Conservation (phyloP, 2,329 filamentous ascomycete species). For the Fusarium xyrophilum region DNA sequence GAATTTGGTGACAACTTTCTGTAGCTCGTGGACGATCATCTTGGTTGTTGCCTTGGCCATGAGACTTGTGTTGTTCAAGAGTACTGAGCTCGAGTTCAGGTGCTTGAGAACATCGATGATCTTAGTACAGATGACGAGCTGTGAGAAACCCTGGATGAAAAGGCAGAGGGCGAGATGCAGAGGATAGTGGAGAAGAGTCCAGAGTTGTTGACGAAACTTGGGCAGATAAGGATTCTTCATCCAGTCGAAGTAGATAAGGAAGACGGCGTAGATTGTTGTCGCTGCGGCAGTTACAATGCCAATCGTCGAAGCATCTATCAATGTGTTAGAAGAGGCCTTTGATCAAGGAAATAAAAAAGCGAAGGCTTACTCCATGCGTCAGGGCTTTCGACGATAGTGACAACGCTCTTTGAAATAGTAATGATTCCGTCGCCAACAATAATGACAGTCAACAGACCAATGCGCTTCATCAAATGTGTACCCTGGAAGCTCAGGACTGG, state of each 20-base stretch:
- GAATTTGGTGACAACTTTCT: slow-evolving; percentile 28
- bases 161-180: slow-evolving; percentile 69
- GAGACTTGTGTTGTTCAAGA: slow-evolving; percentile 12
- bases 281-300: slow-evolving; percentile 50
- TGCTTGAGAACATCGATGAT: slow-evolving; percentile 44
- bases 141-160: slow-evolving; percentile 67
- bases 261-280: slow-evolving; percentile 54
- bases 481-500: slow-evolving; percentile 65
- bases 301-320: slow-evolving; percentile 48
- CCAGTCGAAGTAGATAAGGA: slow-evolving; percentile 64
- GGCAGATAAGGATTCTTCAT: slow-evolving; percentile 68
- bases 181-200: slow-evolving; percentile 65
- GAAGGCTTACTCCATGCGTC: slow-evolving; percentile 49
- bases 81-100: slow-evolving; percentile 18
- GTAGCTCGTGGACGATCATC: slow-evolving; percentile 24
- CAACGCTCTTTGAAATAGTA: slow-evolving; percentile 60
- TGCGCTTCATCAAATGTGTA: slow-evolving; percentile 68
- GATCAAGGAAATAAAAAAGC: accelerated
- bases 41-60: slow-evolving; percentile 33
- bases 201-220: slow-evolving; percentile 64
- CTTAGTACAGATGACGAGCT: slow-evolving; percentile 59
- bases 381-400: slow-evolving; percentile 54
- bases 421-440: slow-evolving; percentile 72
- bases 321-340: slow-evolving; percentile 7
- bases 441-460: slow-evolving; percentile 69